Conservation (phyloP, 805 yeast genomes). For the Teunomyces cretensis region DNA sequence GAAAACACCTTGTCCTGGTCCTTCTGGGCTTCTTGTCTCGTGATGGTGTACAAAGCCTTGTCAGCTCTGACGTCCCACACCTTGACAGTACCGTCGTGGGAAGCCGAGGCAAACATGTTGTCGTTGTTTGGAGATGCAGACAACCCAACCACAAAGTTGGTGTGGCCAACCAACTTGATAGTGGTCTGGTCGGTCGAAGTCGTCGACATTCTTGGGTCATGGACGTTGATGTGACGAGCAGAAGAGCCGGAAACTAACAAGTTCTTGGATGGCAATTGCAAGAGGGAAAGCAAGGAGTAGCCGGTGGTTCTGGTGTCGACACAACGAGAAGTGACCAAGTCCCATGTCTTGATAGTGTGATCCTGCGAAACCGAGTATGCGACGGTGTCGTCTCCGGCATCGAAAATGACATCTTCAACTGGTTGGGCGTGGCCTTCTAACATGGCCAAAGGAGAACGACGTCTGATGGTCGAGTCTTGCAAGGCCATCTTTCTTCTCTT, state of each 20-base stretch:
- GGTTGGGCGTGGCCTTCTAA: slow-evolving; percentile 84
- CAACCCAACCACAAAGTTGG: slow-evolving; percentile 82
- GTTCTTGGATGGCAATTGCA: slow-evolving; percentile 64
- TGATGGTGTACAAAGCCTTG: slow-evolving; percentile 75
- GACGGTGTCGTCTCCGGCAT: slow-evolving; percentile 68
- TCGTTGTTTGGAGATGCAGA: slow-evolving; percentile 74
- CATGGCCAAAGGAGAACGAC: slow-evolving; percentile 78
- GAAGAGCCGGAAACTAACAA: slow-evolving; percentile 92
- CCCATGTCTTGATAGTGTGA: slow-evolving; percentile 96
- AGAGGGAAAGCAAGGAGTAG: slow-evolving; percentile 75
- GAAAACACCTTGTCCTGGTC: slow-evolving; percentile 72
- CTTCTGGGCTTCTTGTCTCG: slow-evolving; percentile 57
- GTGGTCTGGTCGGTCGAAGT: slow-evolving; percentile 59
- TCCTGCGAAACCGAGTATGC: slow-evolving; percentile 95
- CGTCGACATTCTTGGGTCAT: slow-evolving; percentile 77
- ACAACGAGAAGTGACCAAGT: slow-evolving; percentile 78
- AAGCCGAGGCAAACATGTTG: slow-evolving; percentile 81
- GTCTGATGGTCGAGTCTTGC: slow-evolving; percentile 70
- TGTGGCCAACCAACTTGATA: slow-evolving; percentile 78
- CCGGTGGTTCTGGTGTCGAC: slow-evolving; percentile 88
- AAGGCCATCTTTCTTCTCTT: slow-evolving; percentile 84
- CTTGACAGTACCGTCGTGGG: slow-evolving; percentile 95
- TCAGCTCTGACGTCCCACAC: slow-evolving; percentile 95
- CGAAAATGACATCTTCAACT: slow-evolving; percentile 82
- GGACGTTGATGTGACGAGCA: slow-evolving; percentile 93